Evolutionary conservation across 2,329 filamentous ascomycete species (phyloP).

Genomic region (Scytalidium sp.): DNA sequence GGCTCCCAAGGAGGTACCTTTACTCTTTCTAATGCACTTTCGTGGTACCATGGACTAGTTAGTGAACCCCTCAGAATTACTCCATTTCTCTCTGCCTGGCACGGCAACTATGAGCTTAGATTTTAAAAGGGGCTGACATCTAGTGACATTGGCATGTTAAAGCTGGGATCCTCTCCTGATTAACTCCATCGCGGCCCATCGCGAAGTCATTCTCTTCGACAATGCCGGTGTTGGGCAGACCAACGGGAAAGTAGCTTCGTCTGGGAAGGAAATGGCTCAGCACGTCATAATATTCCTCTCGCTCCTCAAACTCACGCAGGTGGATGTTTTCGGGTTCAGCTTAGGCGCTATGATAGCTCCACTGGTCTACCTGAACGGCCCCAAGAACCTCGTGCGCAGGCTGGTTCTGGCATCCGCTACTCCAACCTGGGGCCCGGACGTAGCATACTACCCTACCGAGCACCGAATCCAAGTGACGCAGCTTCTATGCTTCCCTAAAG

Average conservation of each 20-base stretch:
- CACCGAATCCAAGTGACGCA: background rate
- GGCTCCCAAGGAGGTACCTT: slow-evolving; percentile 12
- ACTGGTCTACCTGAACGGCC: slow-evolving; percentile 27
- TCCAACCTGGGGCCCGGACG: slow-evolving; percentile 22
- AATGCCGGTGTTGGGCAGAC: slow-evolving; percentile 29
- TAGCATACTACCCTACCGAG: background rate
- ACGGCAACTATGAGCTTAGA: too few species aligned
- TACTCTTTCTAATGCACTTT: slow-evolving; percentile 21
- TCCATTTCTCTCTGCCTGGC: too few species aligned
- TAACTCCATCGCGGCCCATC: slow-evolving; percentile 24
- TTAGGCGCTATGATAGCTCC: slow-evolving; percentile 29
- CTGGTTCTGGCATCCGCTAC: slow-evolving; percentile 38
- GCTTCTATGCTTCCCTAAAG: background rate
- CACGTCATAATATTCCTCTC: slow-evolving; percentile 20
- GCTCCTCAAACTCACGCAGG: slow-evolving; percentile 21
- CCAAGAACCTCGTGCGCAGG: slow-evolving; percentile 16
- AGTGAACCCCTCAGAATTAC: too few species aligned
- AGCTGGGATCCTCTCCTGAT: slow-evolving; percentile 22
- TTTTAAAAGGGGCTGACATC: too few species aligned
- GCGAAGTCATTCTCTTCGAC: slow-evolving; percentile 31
- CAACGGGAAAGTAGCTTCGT: slow-evolving; percentile 21
- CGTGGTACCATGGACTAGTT: slow-evolving; percentile 21
- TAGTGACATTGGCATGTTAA: too few species aligned
- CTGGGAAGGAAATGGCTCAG: slow-evolving; percentile 22
- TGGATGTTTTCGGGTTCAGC: slow-evolving; percentile 32